Conservation (phyloP, 2,329 filamentous ascomycete genomes). For the Botrytis tulipae region DNA sequence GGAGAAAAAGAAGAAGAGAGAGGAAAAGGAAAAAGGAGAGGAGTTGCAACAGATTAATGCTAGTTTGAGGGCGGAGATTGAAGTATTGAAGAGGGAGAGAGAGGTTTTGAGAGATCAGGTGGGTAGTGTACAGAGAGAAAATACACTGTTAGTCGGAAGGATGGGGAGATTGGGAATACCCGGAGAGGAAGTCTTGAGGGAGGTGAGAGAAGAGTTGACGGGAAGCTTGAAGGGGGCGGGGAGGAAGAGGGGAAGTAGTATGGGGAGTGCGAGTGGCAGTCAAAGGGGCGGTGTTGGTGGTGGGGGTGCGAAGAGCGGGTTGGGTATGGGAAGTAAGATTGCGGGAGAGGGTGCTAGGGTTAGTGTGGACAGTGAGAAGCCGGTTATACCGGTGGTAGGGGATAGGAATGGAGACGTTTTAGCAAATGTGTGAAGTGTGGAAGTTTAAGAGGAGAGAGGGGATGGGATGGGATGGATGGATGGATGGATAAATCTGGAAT, state of each 20-base stretch:
- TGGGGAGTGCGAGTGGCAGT: conserved; percentile 25
- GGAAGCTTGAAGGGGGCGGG: conserved; percentile 17
- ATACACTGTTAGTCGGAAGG: conserved; percentile 55
- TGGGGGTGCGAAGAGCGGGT: background rate
- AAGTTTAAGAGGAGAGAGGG: too few relatives aligned
- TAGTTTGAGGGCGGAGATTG: conserved; percentile 50
- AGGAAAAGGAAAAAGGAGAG: conserved; percentile 54
- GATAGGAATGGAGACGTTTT: background rate
- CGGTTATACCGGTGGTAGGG: background rate
- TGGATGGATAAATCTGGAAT: background rate
- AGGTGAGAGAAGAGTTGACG: conserved; percentile 29
- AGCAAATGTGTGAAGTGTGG: background rate
- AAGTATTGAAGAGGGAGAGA: conserved; percentile 54
- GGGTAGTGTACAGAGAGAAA: conserved; percentile 58
- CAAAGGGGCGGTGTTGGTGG: background rate
- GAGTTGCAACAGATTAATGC: conserved; percentile 48
- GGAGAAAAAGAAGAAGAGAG: conserved; percentile 49
- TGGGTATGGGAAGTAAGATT: background rate
- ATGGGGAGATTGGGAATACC: conserved; percentile 47
- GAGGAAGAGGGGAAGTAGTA: conserved; percentile 30
- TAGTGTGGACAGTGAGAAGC: background rate
- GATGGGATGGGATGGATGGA: too few relatives aligned
- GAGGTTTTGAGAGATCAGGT: conserved; percentile 55
- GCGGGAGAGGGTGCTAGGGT: background rate
- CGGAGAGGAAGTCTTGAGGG: conserved; percentile 35